Percentiles rank a stretch among this genome's conserved stretches.
Evolutionary conservation across 192 early-diverging fungal genomes (phyloP).

Genomic region (Rhizophagus prolifer): DNA sequence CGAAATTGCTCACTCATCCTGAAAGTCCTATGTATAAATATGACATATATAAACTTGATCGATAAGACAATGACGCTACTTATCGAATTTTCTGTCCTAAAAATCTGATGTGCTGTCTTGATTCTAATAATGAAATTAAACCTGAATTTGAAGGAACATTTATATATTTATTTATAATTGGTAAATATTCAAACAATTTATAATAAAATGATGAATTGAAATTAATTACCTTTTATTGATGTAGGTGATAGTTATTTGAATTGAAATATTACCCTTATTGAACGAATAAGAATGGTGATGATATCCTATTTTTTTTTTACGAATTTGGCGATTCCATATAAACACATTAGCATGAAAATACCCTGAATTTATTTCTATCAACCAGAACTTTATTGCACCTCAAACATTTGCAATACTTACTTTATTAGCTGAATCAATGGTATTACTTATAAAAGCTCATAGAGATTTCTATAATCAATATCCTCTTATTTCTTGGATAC

Average conservation of each 20-base stretch:
- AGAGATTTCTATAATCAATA: background rate
- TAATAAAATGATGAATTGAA: background rate
- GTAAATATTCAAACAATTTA: background rate
- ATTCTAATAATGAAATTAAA: background rate
- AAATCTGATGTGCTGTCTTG: background rate
- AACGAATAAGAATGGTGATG: background rate
- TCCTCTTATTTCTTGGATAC: background rate
- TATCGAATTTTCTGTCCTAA: background rate
- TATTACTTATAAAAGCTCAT: background rate
- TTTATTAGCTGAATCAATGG: slow-evolving; percentile 1
- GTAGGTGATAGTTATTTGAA: slow-evolving; percentile 8
- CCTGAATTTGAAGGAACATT: background rate
- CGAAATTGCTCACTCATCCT: background rate
- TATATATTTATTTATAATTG: slow-evolving; percentile 3
- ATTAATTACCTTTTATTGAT: slow-evolving; percentile 12
- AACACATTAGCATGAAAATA: background rate
- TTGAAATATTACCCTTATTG: background rate
- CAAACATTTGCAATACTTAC: background rate
- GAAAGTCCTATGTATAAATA: background rate
- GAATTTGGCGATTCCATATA: background rate
- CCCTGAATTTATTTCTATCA: background rate
- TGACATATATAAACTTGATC: background rate
- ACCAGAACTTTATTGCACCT: background rate
- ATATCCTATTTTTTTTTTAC: background rate
- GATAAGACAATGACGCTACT: background rate